Base-by-base conservation (phyloP, 306 rosid species). In the Lathyrus oleraceus region DNA sequence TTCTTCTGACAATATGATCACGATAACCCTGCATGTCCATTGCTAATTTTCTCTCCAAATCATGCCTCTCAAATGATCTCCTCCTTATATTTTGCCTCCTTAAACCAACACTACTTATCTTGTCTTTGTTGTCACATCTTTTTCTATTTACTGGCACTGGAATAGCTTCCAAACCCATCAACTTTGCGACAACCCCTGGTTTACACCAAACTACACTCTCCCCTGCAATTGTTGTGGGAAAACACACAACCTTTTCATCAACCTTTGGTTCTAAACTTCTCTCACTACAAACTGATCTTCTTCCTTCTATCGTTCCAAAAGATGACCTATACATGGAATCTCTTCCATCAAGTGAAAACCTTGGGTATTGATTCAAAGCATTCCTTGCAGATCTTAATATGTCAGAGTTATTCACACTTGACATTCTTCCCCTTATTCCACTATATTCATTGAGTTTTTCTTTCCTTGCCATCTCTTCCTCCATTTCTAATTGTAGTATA, bases 301-400 rank as follows among this genome's bases (percentile, higher is more conserved):
- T 76, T 45, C 79, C 87, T 42, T 81, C 75, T 13, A 75, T 19
- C 72, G 70, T 81, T 9, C 87, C 87, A 63, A 90, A 88, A 35
- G 94, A 84, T 45, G 96, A 94, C 4, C 95, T 73, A 53, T 94
- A 85, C 97, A 90, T 90, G 13, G 95, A 87, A 66, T 88, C 97
- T 80, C 90, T 90, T 12, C 98, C 98, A 54, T 94, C 98, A 0
- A 94, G 94, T 1, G 98, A 94, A 79, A 94, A 94, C 59, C 98
- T 74, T 3, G 98, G 98, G 56, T 94, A 90, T 73, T 94, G 97
- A 79, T 85, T 90, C 84, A 94, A 75, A 9, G 98, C 98, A 30
- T 90, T 91, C 62, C 95, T 78, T 14, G 98, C 96, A 16, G 96
- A 90, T 67, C 95, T 77, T 45, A 94, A 65, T 65, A 94, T 90